Base-by-base conservation (phyloP, 31 red algal genomes). In the Odonthalia washingtoniensis region DNA sequence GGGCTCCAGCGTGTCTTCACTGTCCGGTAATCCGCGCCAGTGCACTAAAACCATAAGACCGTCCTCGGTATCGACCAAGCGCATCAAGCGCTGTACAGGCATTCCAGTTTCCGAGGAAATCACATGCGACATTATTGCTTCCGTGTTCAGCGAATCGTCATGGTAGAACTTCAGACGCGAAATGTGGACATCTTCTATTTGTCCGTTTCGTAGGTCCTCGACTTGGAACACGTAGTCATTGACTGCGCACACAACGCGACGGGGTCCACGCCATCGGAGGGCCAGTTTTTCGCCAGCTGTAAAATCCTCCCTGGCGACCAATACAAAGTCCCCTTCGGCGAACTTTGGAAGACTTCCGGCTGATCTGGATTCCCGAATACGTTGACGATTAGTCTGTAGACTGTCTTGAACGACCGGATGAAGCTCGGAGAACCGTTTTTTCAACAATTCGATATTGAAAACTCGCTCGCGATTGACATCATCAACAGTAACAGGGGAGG, bases 321-420 rank as follows among this genome's bases (percentile, higher is more conserved):
- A 24, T 62, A 24, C 24, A 62, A 62, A 62, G 53, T 62, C 53
- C 53, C 53, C 53, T 62, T 62, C 53, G 53, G n/a, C n/a, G n/a
- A n/a, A n/a, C n/a, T n/a, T n/a, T n/a, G n/a, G n/a, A n/a, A n/a
- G n/a, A n/a, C n/a, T n/a, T n/a, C n/a, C n/a, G n/a, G n/a, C n/a
- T n/a, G n/a, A n/a, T n/a, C n/a, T n/a, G n/a, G n/a, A n/a, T n/a
- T n/a, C n/a, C n/a, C n/a, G n/a, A n/a, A n/a, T n/a, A n/a, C n/a
- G n/a, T n/a, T n/a, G n/a, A n/a, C n/a, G n/a, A n/a, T n/a, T n/a
- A n/a, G n/a, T n/a, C n/a, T n/a, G n/a, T n/a, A n/a, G n/a, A n/a
- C n/a, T n/a, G n/a, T n/a, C n/a, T n/a, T n/a, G n/a, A n/a, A n/a
- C n/a, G n/a, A n/a, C n/a, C n/a, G n/a, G n/a, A n/a, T n/a, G n/a